These are phyloP conservation scores for Sanghuangporus sanghuang DNA, from an alignment of 1,284 basidiomycete genomes.

Conservation along the genomic window DNA sequence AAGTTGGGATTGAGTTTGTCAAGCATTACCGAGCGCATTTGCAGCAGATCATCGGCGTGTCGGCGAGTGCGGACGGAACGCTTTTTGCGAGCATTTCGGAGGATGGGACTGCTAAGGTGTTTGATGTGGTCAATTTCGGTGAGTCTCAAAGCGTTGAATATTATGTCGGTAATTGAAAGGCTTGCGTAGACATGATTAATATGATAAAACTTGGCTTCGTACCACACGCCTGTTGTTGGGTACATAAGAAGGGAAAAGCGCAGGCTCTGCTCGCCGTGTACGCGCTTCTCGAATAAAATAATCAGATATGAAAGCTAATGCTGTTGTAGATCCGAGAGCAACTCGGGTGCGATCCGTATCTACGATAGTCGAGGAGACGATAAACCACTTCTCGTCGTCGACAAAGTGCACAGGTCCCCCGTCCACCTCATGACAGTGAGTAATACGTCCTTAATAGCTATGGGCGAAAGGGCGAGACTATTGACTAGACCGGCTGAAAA, in stretches of 20 bases:
- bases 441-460: conserved; percentile 18
- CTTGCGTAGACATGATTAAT: conserved; percentile 89
- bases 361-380: conserved; percentile 91
- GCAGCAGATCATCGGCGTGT: conserved; percentile 72
- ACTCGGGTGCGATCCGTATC: conserved; percentile 72
- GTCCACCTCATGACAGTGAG: conserved; percentile 89
- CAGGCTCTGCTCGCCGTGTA: conserved; percentile 87
- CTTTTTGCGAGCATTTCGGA: conserved; percentile 88
- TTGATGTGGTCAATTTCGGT: conserved; percentile 98
- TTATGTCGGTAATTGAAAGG: neutral
- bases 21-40: conserved; percentile 94
- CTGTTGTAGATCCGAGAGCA: conserved; percentile 67
- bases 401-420: conserved; percentile 78
- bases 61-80: conserved; percentile 89
- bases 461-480: conserved; percentile 8
- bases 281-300: conserved; percentile 24
- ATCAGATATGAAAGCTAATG: neutral
- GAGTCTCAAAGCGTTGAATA: conserved; percentile 24
- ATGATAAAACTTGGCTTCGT: conserved; percentile 87
- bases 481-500: conserved; percentile 28
- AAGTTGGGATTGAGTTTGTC: conserved; percentile 86
- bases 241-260: conserved; percentile 84
- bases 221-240: conserved; percentile 90
- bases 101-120: conserved; percentile 86
- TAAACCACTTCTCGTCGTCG: conserved; percentile 68